Percentiles rank a stretch among this genome's conserved stretches.
Evolutionary conservation across 2,329 filamentous ascomycete genomes (phyloP).

Genomic region (Fusarium piperis): DNA sequence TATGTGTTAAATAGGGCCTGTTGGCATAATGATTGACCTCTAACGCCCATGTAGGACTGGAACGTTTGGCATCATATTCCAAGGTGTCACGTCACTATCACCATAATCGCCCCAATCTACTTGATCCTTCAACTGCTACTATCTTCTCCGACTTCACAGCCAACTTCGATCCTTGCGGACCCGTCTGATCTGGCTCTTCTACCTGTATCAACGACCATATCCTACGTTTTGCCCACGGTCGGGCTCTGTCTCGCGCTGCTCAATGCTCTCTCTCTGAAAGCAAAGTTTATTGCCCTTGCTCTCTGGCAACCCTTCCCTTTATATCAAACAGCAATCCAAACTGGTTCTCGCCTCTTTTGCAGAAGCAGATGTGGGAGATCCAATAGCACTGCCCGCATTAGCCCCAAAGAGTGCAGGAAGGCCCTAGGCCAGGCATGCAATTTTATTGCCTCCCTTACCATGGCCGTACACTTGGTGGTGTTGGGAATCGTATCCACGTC

Average conservation of each 20-base stretch:
- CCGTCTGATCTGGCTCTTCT: conserved; percentile 21
- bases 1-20: neutral
- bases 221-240: conserved; percentile 25
- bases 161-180: conserved; percentile 13
- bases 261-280: neutral
- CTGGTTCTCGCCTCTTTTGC: neutral
- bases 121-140: conserved; percentile 25
- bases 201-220: conserved; percentile 23
- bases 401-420: neutral
- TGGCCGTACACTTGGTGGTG: conserved; percentile 11
- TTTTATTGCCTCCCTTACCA: conserved; percentile 6
- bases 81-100: conserved; percentile 33
- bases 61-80: conserved; percentile 31
- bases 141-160: neutral
- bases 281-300: conserved; percentile 14
- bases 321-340: conserved; percentile 19
- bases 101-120: conserved; percentile 33
- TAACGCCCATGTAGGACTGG: conserved; percentile 18
- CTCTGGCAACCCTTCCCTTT: conserved; percentile 35
- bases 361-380: neutral
- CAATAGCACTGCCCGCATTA: neutral
- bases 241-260: conserved; percentile 24
- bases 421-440: conserved; percentile 12
- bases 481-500: conserved; percentile 18
- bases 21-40: too few relatives aligned